Evolutionary conservation across 2,329 filamentous ascomycete genomes (phyloP).

Genomic region (Plenodomus biglobosus): DNA sequence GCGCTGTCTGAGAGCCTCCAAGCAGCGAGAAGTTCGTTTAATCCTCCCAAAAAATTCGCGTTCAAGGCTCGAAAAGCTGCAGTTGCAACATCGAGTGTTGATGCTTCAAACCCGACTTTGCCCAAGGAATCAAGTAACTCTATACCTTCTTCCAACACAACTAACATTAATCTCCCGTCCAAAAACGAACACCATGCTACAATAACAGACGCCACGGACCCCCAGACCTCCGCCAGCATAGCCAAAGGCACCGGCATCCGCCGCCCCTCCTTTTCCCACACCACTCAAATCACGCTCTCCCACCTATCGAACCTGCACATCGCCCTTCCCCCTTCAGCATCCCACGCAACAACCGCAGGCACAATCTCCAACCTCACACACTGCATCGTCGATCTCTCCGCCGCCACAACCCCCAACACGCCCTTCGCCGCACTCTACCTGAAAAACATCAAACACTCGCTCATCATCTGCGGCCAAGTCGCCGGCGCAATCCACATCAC

Average conservation of each 20-base stretch:
- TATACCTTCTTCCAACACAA: conserved; percentile 40
- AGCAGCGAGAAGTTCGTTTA: conserved; percentile 64
- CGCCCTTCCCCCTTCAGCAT: conserved; percentile 70
- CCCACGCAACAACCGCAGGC: conserved; percentile 71
- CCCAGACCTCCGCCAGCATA: conserved; percentile 1
- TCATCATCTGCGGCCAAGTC: conserved; percentile 78
- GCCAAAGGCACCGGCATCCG: conserved; percentile 20
- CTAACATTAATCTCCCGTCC: conserved; percentile 26
- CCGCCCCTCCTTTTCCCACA: conserved; percentile 60
- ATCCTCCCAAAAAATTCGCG: conserved; percentile 76
- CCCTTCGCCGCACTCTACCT: conserved; percentile 69
- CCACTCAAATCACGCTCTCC: conserved; percentile 63
- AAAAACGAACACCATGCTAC: conserved; percentile 35
- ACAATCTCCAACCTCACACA: conserved; percentile 67
- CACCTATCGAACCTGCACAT: conserved; percentile 72
- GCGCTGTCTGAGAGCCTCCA: conserved; percentile 76
- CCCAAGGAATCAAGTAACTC: background rate
- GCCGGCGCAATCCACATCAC: conserved; percentile 84
- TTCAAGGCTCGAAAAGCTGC: conserved; percentile 66
- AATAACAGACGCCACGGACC: background rate
- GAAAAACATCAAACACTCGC: conserved; percentile 67
- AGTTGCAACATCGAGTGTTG: conserved; percentile 57
- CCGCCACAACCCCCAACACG: conserved; percentile 54
- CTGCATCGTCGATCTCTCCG: conserved; percentile 80
- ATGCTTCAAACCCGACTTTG: conserved; percentile 24